Evolutionary conservation across 768 basidiomycete species (phyloP).

Genomic region (Nevesoporus exiguus): DNA sequence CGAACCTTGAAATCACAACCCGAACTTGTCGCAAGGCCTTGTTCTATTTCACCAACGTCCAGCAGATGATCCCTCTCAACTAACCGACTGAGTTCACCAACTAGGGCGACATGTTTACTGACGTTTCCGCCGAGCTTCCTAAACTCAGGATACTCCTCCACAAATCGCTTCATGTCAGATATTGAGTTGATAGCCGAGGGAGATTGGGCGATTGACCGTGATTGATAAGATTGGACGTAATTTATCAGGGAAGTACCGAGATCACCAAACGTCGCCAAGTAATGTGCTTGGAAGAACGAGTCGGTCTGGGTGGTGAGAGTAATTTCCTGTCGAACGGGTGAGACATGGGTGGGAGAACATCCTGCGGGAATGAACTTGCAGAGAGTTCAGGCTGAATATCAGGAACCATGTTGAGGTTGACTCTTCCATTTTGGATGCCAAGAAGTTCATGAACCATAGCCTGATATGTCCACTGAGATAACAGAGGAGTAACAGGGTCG

Average conservation of each 20-base stretch:
- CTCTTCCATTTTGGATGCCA: slow-evolving; percentile 91
- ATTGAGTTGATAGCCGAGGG: slow-evolving; percentile 90
- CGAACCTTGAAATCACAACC: slow-evolving; percentile 84
- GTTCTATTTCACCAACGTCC: slow-evolving; percentile 92
- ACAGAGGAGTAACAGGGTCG: slow-evolving; percentile 93
- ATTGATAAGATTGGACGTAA: slow-evolving; percentile 93
- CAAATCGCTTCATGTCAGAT: slow-evolving; percentile 92
- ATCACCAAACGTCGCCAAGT: slow-evolving; percentile 94
- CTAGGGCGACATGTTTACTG: slow-evolving; percentile 96
- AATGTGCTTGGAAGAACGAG: slow-evolving; percentile 88
- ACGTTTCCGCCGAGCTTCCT: slow-evolving; percentile 96
- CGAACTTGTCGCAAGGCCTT: slow-evolving; percentile 89
- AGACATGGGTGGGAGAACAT: slow-evolving; percentile 6
- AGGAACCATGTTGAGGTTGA: slow-evolving; percentile 78
- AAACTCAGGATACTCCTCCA: slow-evolving; percentile 98
- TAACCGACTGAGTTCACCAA: slow-evolving; percentile 91
- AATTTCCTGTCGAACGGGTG: slow-evolving; percentile 63
- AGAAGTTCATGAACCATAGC: slow-evolving; percentile 98
- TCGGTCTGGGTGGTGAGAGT: slow-evolving; percentile 89
- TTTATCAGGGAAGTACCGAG: slow-evolving; percentile 86
- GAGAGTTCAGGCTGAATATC: slow-evolving; percentile 84
- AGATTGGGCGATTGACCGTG: slow-evolving; percentile 69
- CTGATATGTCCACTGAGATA: slow-evolving; percentile 99
- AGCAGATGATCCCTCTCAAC: slow-evolving; percentile 84
- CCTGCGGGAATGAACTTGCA: slow-evolving; percentile 41